phyloP scores from a whole-genome alignment of 192 early-diverging fungal genomes.

The Spizellomyces punctatus region DNA sequence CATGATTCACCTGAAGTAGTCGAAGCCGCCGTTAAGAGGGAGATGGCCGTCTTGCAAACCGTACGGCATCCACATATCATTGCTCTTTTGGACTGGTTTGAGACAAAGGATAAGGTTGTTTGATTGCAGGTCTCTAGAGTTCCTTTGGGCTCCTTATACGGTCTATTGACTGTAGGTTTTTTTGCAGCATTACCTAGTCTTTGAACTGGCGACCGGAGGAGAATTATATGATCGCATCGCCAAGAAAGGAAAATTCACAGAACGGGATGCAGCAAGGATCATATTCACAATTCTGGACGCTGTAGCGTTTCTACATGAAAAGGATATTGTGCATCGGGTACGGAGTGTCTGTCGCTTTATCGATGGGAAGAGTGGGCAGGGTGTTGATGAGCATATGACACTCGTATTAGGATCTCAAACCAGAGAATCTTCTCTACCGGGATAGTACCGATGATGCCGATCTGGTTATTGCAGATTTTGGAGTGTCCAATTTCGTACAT shows the following conservation, averaged over 20 bases:
- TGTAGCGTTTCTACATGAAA: slow-evolving; percentile 81
- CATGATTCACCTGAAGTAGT: slow-evolving; percentile 64
- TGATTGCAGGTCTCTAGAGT: not conserved
- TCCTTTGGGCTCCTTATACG: not conserved
- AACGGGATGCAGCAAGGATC: slow-evolving; percentile 79
- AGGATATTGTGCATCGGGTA: slow-evolving; percentile 85
- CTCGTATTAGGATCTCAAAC: slow-evolving; percentile 39
- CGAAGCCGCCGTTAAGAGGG: slow-evolving; percentile 67
- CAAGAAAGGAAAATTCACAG: slow-evolving; percentile 64
- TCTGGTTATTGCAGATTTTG: slow-evolving; percentile 62
- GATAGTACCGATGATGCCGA: slow-evolving; percentile 30
- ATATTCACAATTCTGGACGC: slow-evolving; percentile 77
- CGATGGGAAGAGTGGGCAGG: not conserved
- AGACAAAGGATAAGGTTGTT: slow-evolving; percentile 47
- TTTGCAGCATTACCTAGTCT: slow-evolving; percentile 49
- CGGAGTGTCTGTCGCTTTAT: not conserved
- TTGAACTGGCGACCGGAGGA: slow-evolving; percentile 76
- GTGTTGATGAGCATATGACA: not conserved
- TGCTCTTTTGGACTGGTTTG: slow-evolving; percentile 50
- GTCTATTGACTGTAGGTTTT: not conserved
- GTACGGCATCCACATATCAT: slow-evolving; percentile 69
- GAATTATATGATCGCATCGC: slow-evolving; percentile 91
- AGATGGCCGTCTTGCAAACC: slow-evolving; percentile 68
- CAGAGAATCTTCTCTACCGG: slow-evolving; percentile 56
- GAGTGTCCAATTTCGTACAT: slow-evolving; percentile 51